Evolutionary conservation across 108 stramenopile genomes (phyloP).

Genomic region (Conticribra weissflogii): DNA sequence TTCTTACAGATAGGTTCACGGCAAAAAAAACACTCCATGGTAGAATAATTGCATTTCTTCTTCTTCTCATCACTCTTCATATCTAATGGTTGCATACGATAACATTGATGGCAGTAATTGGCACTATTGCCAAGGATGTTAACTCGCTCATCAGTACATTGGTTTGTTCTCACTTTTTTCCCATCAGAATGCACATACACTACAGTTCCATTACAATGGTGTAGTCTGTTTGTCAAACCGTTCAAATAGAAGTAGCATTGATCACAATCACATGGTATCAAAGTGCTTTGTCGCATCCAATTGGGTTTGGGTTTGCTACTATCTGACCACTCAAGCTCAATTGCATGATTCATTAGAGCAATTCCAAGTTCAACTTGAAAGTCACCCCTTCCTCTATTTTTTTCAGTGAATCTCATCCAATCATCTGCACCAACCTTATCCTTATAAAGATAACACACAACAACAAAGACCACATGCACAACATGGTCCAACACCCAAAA

Average conservation of each 20-base stretch:
- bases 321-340: slow-evolving; percentile 15
- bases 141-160: too few species aligned
- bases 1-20: too few species aligned
- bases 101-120: too few species aligned
- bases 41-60: too few species aligned
- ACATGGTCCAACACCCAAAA: background rate
- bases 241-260: slow-evolving; percentile 24
- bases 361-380: slow-evolving; percentile 24
- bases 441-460: background rate
- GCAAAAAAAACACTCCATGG: too few species aligned
- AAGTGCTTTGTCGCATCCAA: slow-evolving; percentile 13
- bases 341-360: slow-evolving; percentile 21
- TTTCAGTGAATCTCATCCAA: background rate
- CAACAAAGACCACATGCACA: background rate
- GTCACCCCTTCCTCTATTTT: slow-evolving; percentile 1
- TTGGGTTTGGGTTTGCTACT: background rate
- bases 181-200: too few species aligned
- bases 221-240: background rate
- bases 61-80: too few species aligned
- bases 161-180: too few species aligned
- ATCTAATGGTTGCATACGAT: too few species aligned
- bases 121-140: too few species aligned
- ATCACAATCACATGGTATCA: slow-evolving; percentile 24
- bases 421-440: background rate
- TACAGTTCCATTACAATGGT: too few species aligned